phyloP scores from a whole-genome alignment of 2,329 filamentous ascomycete species.

The Fusarium lyarnte region DNA sequence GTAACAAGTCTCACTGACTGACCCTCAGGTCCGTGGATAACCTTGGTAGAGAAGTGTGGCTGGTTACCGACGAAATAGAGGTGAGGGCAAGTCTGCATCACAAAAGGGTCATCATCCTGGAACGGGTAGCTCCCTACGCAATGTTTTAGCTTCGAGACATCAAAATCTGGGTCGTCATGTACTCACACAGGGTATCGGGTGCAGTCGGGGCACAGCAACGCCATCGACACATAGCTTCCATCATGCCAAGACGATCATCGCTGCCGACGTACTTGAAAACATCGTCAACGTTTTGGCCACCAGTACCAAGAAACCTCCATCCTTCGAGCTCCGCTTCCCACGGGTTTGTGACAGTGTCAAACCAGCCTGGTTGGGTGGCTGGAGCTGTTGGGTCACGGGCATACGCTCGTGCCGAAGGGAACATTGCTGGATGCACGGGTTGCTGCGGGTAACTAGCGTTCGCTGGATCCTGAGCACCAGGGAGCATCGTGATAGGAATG shows the following conservation, averaged over 20 bases:
- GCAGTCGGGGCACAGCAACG: slow-evolving; percentile 91
- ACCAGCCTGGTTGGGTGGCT: slow-evolving; percentile 70
- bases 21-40: slow-evolving; percentile 72
- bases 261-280: slow-evolving; percentile 89
- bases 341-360: slow-evolving; percentile 91
- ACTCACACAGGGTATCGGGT: slow-evolving; percentile 91
- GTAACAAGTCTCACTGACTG: slow-evolving; percentile 82
- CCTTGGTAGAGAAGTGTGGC: slow-evolving; percentile 76
- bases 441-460: slow-evolving; percentile 93
- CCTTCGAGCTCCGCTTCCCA: slow-evolving; percentile 92
- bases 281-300: slow-evolving; percentile 93
- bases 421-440: slow-evolving; percentile 91
- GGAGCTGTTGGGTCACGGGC: slow-evolving; percentile 57
- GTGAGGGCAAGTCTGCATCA: slow-evolving; percentile 86
- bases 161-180: not conserved
- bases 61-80: slow-evolving; percentile 92
- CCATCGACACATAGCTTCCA: slow-evolving; percentile 96
- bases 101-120: slow-evolving; percentile 91
- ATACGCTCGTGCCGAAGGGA: slow-evolving; percentile 79
- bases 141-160: slow-evolving; percentile 21
- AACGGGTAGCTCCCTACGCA: slow-evolving; percentile 89
- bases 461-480: slow-evolving; percentile 85
- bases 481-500: slow-evolving; percentile 88
- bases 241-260: slow-evolving; percentile 82
- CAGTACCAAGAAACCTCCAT: slow-evolving; percentile 85